Conservation (phyloP, 495 filamentous ascomycete genomes). For the Penicillium steckii region DNA sequence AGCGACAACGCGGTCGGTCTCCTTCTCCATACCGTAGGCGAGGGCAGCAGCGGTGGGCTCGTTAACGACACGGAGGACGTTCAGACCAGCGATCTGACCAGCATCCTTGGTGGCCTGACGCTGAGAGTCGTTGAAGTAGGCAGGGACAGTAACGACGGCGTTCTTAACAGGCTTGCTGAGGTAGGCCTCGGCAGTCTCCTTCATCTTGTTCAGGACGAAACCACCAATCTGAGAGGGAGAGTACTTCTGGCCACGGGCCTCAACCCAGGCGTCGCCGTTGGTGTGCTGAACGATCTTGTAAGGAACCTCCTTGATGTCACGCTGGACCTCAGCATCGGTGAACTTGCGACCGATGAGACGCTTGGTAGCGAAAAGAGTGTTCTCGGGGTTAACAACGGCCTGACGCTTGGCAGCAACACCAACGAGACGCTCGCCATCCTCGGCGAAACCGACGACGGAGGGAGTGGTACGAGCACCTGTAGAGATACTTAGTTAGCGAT, state of each 20-base stretch:
- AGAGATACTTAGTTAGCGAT: constrained; percentile 13
- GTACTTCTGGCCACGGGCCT: constrained; percentile 94
- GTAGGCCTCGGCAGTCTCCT: constrained; percentile 93
- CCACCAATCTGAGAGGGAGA: constrained; percentile 98
- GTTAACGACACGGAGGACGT: constrained; percentile 95
- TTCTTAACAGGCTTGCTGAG: constrained; percentile 88
- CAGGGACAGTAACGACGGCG: constrained; percentile 92
- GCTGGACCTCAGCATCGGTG: constrained; percentile 92
- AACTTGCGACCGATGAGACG: constrained; percentile 99
- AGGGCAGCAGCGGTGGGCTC: constrained; percentile 94
- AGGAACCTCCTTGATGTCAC: constrained; percentile 96
- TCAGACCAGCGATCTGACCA: constrained; percentile 91
- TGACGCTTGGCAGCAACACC: constrained; percentile 99
- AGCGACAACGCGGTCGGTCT: constrained; percentile 84
- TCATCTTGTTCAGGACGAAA: constrained; percentile 97
- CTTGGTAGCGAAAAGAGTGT: constrained; percentile 99
- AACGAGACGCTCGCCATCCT: constrained; percentile 95
- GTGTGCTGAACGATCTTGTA: constrained; percentile 99
- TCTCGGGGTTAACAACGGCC: constrained; percentile 98
- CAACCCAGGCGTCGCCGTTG: constrained; percentile 98
- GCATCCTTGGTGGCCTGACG: constrained; percentile 98
- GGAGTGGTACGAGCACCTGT: constrained; percentile 93
- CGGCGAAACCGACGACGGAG: constrained; percentile 93
- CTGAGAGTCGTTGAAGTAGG: constrained; percentile 98
- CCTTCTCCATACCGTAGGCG: constrained; percentile 94